Evolutionary conservation across 169 alveolate genomes (phyloP), one percentile per base, ranked within the genome.

Genomic region (Amoebophrya sp.): DNA sequence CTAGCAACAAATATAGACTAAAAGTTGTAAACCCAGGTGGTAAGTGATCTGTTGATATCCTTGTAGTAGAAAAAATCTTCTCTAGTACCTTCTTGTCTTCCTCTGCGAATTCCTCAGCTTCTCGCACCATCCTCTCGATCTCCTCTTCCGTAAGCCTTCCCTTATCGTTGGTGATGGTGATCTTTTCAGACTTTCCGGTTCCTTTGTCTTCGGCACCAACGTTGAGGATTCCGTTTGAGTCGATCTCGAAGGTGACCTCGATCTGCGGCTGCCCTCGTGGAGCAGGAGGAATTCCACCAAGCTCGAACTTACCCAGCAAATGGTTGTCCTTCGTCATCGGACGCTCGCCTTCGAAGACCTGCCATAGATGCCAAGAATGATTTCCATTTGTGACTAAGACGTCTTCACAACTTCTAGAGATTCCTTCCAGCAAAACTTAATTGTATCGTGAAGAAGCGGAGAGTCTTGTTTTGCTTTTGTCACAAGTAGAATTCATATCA

Each of bases 261-360:
- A 98, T 98, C 95, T 98, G 99, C 38, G 99, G 99, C 89, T 95
- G 96, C 77, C 99, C 99, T 92, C n/a, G n/a, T n/a, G n/a, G n/a
- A 6, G 98, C 98, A 2, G 97, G 98, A 36, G 98, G 98, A 90
- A 97, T 98, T 89, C 98, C 98, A 90, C 97, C 94, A 33, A 97
- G 96, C 95, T 97, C 99, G 90, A 97, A 98, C 93, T 96, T 96
- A 41, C 99, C 99, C 40, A 98, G 96, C 89, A 95, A 91, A 94
- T 98, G 98, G 94, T 98, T 98, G 93, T 97, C 98, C 96, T 97
- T 97, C 24, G 98, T 96, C 97, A 97, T 95, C 23, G 99, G 97
- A 92, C 99, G 97, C 94, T 98, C 99, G 36, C 99, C 99, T 95
- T 98, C 99, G 93, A 93, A 98, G 90, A 97, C 97, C 33, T 14